Conservation (phyloP, 2,329 filamentous ascomycete genomes). For the Paraconiothyrium sp. region DNA sequence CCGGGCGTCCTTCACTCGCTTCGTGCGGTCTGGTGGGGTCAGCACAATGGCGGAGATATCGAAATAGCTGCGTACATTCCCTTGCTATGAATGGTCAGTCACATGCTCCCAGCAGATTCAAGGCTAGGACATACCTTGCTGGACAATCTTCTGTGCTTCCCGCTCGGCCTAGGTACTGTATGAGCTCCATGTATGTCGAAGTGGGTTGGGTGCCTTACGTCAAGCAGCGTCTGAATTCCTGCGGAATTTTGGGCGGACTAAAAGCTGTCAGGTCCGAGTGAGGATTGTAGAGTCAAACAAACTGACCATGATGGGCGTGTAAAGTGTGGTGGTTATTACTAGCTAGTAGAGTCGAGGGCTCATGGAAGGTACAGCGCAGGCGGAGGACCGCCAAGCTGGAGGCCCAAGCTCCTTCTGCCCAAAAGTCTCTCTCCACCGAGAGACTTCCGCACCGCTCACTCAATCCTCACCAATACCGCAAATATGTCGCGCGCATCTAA, state of each 20-base stretch:
- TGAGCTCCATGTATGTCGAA: conserved; percentile 46
- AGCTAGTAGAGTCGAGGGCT: conserved; percentile 35
- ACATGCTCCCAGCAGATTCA: background rate
- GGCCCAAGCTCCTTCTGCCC: conserved; percentile 44
- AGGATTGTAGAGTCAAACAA: background rate
- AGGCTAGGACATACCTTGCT: conserved; percentile 76
- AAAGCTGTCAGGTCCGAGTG: conserved; percentile 34
- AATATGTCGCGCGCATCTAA: conserved; percentile 91
- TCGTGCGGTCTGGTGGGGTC: conserved; percentile 77
- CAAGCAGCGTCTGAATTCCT: conserved; percentile 97
- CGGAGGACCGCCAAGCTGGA: conserved; percentile 32
- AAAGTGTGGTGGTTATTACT: conserved; percentile 25
- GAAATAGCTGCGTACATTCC: conserved; percentile 73
- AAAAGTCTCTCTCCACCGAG: conserved; percentile 22
- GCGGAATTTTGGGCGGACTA: conserved; percentile 98
- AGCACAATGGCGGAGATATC: conserved; percentile 27
- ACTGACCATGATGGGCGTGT: conserved; percentile 40
- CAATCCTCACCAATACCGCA: conserved; percentile 14
- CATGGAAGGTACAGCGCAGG: conserved; percentile 36
- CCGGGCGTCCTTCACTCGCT: conserved; percentile 95
- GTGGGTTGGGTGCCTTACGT: conserved; percentile 70
- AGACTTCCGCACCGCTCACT: conserved; percentile 8
- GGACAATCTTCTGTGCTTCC: conserved; percentile 98
- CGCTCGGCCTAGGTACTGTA: conserved; percentile 79
- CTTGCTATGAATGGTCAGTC: conserved; percentile 66